Evolutionary conservation across 83 land plant genomes (phyloP).

Genomic region (Thuja plicata): DNA sequence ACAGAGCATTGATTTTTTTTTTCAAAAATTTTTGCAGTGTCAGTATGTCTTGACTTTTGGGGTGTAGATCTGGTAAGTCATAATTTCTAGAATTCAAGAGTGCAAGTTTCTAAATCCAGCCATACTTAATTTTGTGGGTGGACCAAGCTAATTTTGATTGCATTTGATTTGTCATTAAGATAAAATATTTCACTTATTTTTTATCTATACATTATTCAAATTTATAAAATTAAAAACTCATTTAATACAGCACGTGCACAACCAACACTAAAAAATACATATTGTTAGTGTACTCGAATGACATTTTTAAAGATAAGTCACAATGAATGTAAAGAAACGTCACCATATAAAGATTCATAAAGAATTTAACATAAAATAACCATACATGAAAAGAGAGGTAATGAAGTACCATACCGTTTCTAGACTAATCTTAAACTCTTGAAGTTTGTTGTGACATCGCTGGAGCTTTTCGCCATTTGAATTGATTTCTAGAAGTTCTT

Average conservation of each 20-base stretch:
- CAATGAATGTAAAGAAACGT: background rate
- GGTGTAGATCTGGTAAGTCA: too few species aligned
- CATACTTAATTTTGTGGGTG: too few species aligned
- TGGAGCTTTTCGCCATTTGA: slow-evolving; percentile 82
- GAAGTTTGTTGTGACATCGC: slow-evolving; percentile 77
- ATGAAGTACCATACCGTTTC: slow-evolving; percentile 59
- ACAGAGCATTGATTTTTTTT: too few species aligned
- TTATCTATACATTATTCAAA: too few species aligned
- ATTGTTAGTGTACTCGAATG: background rate
- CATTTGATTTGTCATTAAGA: background rate
- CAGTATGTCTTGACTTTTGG: too few species aligned
- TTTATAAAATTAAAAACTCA: background rate
- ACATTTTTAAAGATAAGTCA: background rate
- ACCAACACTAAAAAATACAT: background rate
- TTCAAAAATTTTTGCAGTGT: too few species aligned
- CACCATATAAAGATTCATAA: background rate
- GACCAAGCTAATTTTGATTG: background rate
- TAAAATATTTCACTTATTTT: background rate
- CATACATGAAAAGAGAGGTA: background rate
- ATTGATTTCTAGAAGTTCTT: slow-evolving; percentile 86
- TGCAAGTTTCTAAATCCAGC: too few species aligned
- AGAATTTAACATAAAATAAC: background rate
- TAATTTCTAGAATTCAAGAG: too few species aligned
- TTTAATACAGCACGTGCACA: background rate
- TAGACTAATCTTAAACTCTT: slow-evolving; percentile 80